Base-by-base conservation (phyloP, 2,329 filamentous ascomycete genomes). In the Talaromyces amestolkiae region DNA sequence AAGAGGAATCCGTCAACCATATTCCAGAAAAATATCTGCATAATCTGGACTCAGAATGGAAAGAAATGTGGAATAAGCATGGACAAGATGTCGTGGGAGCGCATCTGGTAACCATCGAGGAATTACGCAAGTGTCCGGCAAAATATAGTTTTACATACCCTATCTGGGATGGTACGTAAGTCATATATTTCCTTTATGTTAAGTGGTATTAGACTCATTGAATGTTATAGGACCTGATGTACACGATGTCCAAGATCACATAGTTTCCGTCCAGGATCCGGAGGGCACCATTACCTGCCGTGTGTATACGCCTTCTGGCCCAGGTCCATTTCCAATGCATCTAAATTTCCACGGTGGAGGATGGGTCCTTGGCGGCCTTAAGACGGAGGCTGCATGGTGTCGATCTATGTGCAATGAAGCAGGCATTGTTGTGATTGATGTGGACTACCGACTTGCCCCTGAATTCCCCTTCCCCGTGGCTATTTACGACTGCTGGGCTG, bases 291-390 rank as follows among this genome's bases (percentile, higher is more conserved):
- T 75, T 11, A 62, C 65, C 5, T 69, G 73, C 35, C 65, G 73
- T 11, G 62, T 73, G 2, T 75, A 75, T 58, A 71, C 69, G 1
- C 73, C 73, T 0, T 65, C 70, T 13, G 73, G 73, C 1, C 58
- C 69, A 1, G 72, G 72, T 0, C 72, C 47, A 39, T 63, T 63
- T 33, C 51, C 61, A 2, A 39, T 63, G 27, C 61, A 81, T 70
- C 67, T 82, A 65, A 79, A 79, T 53, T 78, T 78, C 67, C 77
- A 79, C 63, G 77, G 78, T 10, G 76, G 77, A 35, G 78, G 78
- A 10, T 82, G 79, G 77, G 78, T 81, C 8, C 80, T 82, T 68
- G 79, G 79, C 2, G 76, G 75, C 1, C 70, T 81, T 1, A 64
- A 67, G 4, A 70, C 69, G 1, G 79, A 81, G 54, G 74, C 78